phyloP scores from a whole-genome alignment of 176 grass and related monocot genomes.

The Bolboschoenus planiculmis region DNA sequence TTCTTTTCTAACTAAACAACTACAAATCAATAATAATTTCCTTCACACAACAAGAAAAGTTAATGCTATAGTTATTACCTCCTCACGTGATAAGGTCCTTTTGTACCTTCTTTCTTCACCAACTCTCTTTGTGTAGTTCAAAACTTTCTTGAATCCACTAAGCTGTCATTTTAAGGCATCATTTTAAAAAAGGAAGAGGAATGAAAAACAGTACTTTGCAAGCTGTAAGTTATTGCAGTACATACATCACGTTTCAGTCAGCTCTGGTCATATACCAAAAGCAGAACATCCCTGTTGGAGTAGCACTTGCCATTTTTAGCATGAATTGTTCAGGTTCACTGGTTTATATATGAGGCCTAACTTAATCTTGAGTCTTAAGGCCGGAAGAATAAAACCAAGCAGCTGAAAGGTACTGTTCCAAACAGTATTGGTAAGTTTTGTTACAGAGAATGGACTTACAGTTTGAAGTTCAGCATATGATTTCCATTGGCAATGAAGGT shows the following conservation, averaged over 20 bases:
- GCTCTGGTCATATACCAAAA: not conserved
- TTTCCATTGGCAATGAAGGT: conserved; percentile 95
- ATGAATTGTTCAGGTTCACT: not conserved
- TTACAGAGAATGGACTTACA: conserved; percentile 38
- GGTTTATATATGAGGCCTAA: not conserved
- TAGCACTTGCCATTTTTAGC: not conserved
- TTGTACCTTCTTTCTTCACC: conserved; percentile 85
- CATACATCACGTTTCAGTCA: not conserved
- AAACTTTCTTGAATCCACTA: conserved; percentile 97
- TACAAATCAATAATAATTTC: not conserved
- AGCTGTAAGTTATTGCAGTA: not conserved
- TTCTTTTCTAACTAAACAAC: conserved; percentile 5
- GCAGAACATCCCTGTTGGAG: not conserved
- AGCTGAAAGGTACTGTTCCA: not conserved
- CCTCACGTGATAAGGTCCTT: conserved; percentile 79
- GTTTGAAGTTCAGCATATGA: conserved; percentile 68
- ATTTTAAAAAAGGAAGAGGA: not conserved
- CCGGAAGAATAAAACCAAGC: not conserved
- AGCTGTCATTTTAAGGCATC: conserved; percentile 49
- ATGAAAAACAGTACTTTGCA: not conserved
- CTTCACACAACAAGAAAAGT: not conserved
- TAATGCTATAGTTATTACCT: conserved; percentile 41
- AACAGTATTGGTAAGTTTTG: not conserved
- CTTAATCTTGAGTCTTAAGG: not conserved
- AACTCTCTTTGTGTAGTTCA: conserved; percentile 97